Conservation (phyloP, 305 asterid species). For the Fraxinus greggii region DNA sequence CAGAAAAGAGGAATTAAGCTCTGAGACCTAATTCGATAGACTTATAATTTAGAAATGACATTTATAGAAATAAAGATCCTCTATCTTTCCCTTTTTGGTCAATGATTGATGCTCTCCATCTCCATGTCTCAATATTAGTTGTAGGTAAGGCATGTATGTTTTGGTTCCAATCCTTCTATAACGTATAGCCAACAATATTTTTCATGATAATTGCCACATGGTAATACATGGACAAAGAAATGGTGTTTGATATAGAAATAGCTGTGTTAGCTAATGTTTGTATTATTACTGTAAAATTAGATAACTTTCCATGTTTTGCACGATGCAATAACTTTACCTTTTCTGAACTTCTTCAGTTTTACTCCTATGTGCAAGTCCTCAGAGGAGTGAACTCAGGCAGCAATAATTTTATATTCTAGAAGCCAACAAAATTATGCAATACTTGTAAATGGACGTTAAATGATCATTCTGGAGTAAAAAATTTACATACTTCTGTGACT, state of each 20-base stretch:
- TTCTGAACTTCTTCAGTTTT: slow-evolving; percentile 4
- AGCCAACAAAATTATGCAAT: slow-evolving; percentile 2
- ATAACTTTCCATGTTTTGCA: background rate
- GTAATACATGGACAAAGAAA: background rate
- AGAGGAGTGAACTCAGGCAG: background rate
- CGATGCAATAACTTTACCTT: background rate
- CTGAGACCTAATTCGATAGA: background rate
- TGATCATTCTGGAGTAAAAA: slow-evolving; percentile 24
- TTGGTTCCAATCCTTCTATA: background rate
- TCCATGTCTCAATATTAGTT: background rate
- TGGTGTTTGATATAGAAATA: background rate
- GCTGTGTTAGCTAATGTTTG: background rate
- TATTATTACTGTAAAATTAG: background rate
- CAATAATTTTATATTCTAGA: slow-evolving; percentile 9
- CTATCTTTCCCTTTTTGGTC: background rate
- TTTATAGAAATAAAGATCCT: background rate
- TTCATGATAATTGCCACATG: background rate
- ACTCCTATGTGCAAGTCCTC: slow-evolving; percentile 9
- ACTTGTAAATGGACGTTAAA: background rate
- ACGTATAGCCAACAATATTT: background rate
- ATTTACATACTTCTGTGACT: slow-evolving; percentile 77
- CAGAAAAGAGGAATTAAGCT: background rate
- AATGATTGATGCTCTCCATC: background rate
- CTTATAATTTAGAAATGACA: background rate
- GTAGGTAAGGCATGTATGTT: background rate